Base-by-base conservation (phyloP, 805 yeast genomes). In the Grigorovia jiainica region DNA sequence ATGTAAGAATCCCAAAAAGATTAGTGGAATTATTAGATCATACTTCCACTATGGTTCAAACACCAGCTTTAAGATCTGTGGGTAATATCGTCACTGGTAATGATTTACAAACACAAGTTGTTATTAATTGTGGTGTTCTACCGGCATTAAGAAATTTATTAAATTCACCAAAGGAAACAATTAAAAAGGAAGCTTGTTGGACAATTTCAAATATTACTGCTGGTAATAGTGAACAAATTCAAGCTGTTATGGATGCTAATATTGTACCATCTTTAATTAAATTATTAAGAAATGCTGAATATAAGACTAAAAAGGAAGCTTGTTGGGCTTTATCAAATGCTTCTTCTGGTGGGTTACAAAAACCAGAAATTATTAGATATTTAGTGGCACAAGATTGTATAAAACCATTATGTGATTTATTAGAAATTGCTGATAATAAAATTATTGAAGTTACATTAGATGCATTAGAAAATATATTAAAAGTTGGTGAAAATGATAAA, bases 321-420 rank as follows among this genome's bases (percentile, higher is more conserved):
- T 90, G 97, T 72, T 92, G 98, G 98, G 97, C 97, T 29, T 83
- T 92, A 51, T 87, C 97, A 23, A 92, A 92, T 62, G 97, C 98
- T 31, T 85, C 96, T 15, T 84, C 96, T 8, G 97, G 97, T 54
- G 97, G 97, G 18, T 72, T 87, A 54, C 71, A 81, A 34, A 82
- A 79, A 63, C 97, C 97, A 7, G 95, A 87, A 46, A 95, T 89
- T 63, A 89, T 92, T 54, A 77, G 90, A 57, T 92, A 87, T 66
- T 75, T 92, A 51, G 98, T 92, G 29, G 70, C 73, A 50, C 97
- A 92, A 69, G 98, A 97, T 38, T 87, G 97, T 68, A 89, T 92
- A 66, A 90, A 89, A 70, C 97, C 98, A 30, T 73, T 92, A 58
- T 90, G 97, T 69, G 97, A 92, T 62, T 72, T 92, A 58, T 72